phyloP scores from a whole-genome alignment of 2,329 filamentous ascomycete species.

The Phialophora expanda region DNA sequence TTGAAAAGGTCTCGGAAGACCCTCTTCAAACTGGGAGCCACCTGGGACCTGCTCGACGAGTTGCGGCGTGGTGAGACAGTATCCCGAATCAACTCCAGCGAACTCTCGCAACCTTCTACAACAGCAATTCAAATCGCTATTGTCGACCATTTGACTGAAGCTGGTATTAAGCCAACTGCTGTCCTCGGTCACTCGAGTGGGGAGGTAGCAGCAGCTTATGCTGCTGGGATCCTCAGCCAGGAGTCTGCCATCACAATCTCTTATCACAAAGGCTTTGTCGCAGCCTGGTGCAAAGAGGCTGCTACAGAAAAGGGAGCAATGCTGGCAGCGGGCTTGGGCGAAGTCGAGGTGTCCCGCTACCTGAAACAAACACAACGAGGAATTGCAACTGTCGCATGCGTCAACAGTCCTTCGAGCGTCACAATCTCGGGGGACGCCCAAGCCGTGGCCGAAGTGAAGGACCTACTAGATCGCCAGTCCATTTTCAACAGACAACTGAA shows the following conservation, averaged over 20 bases:
- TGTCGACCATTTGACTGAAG: constrained; percentile 41
- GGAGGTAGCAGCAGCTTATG: constrained; percentile 48
- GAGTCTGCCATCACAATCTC: constrained; percentile 35
- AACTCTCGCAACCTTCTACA: constrained; percentile 42
- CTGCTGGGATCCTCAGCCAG: constrained; percentile 35
- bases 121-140: constrained; percentile 46
- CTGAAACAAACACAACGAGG: constrained; percentile 11
- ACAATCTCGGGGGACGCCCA: constrained; percentile 44
- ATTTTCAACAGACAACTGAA: constrained; percentile 42
- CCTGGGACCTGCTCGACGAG: no score
- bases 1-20: constrained; percentile 23
- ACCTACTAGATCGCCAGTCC: constrained; percentile 30
- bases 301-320: constrained; percentile 33
- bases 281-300: no score
- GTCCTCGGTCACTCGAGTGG: constrained; percentile 47
- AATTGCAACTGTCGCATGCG: constrained; percentile 40
- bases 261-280: constrained; percentile 38
- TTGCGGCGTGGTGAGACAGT: no score
- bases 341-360: constrained; percentile 21
- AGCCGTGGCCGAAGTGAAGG: constrained; percentile 35
- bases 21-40: constrained; percentile 2
- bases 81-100: no score
- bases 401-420: constrained; percentile 44
- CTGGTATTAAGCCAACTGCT: constrained; percentile 38
- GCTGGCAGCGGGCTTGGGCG: constrained; percentile 42